Evolutionary conservation across 2,329 filamentous ascomycete species (phyloP), one percentile per base, ranked within the genome.

Genomic region (Emergomyces orientalis): DNA sequence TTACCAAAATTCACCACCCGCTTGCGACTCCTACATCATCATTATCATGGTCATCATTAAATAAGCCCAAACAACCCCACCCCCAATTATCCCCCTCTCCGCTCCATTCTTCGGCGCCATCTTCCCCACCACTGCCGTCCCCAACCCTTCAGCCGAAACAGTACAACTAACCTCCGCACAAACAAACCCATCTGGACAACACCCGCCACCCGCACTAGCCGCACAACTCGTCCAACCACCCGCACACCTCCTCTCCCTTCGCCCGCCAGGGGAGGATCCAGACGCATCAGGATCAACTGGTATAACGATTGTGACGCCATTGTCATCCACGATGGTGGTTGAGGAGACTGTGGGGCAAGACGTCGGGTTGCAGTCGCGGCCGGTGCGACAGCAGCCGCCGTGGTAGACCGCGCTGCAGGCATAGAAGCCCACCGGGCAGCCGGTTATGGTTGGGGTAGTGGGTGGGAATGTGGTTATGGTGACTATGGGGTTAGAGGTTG

Each of bases 351-450:
- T 77, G 0, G 80, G 77, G 70, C 93, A 97, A 7, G 88, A 89
- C 0, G 88, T 89, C 0, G 86, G 88, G 64, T 88, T 84, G 76
- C 93, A 97, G 76, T 96, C 84, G 25, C 92, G 85, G 1, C 91
- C 92, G 0, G 90, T 91, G 63, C 89, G 88, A 77, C 93, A 97
- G 78, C 93, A 97, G 25, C 91, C 91, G 17, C 89, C 91, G 1
- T 83, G 79, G 64, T 92, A 90, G 64, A 86, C 86, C 1, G 93
- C 93, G 2, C 87, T 84, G 75, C 93, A 97, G 59, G 90, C 88
- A 75, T 97, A 97, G 79, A 92, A 97, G 2, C 92, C 92, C 0
- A 88, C 92, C 0, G 93, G 93, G 69, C 93, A 97, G 69, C 82
- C 71, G 9, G 73, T 75, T 19, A 70, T 68, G 4, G 67, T 71